Percentiles rank a stretch among this genome's conserved stretches.
Conservation (phyloP, 257 asterid species). For the Rhazya stricta region DNA sequence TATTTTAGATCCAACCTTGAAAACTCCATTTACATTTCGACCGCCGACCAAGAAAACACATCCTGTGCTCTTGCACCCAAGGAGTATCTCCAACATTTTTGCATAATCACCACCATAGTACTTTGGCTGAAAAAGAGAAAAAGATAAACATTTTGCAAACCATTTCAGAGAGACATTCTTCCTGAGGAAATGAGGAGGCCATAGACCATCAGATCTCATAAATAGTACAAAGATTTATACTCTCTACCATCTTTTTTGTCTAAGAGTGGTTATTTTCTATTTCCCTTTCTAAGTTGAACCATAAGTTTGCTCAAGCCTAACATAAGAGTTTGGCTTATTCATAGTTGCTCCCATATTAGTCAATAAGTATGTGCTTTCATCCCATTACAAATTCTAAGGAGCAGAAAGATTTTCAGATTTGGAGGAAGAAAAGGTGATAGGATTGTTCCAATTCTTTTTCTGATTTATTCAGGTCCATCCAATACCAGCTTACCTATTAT, state of each 20-base stretch:
- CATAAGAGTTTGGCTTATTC: not conserved
- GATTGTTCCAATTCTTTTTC: not conserved
- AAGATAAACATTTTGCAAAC: not conserved
- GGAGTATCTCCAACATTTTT: slow-evolving; percentile 70
- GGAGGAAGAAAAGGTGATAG: not conserved
- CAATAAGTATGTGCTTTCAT: not conserved
- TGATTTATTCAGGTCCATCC: not conserved
- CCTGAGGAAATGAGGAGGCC: not conserved
- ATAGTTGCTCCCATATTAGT: not conserved
- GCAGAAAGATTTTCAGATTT: not conserved
- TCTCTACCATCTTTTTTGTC: not conserved
- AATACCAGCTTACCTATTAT: not conserved
- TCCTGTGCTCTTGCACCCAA: slow-evolving; percentile 78
- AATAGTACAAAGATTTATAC: not conserved
- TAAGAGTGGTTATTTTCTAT: not conserved
- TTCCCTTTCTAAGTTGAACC: not conserved
- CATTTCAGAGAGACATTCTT: not conserved
- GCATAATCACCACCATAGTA: slow-evolving; percentile 63
- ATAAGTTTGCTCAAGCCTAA: not conserved
- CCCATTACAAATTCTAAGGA: not conserved
- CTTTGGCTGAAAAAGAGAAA: slow-evolving; percentile 57
- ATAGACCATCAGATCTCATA: not conserved
- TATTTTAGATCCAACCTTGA: slow-evolving; percentile 46
- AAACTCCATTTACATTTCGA: slow-evolving; percentile 62
- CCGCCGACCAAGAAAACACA: slow-evolving; percentile 83